Base-by-base conservation (phyloP, 1,139 yeast species). In the Sugiyamaella neomexicana region DNA sequence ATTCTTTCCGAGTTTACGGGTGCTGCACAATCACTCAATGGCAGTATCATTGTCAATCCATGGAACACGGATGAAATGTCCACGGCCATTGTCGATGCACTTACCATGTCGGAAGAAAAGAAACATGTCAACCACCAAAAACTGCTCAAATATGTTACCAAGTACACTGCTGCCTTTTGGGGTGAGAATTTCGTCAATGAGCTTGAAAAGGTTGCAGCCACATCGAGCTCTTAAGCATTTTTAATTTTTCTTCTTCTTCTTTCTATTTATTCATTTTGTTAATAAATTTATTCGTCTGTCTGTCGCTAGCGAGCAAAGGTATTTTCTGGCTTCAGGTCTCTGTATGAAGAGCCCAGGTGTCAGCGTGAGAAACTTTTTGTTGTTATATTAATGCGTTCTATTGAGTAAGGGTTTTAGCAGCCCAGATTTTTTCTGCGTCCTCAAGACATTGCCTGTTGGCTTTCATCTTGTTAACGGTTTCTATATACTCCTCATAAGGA, bases 1-100 rank as follows among this genome's bases (percentile, higher is more conserved):
- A 86, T 93, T 49, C 73, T 93, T 58, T 85, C 95, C 46, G 99
- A 93, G 72, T 93, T 93, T 74, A 95, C 99, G 0, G 99, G 99
- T 47, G 99, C 99, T n/a, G 98, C 99, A 0, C 99, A 93, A 72
- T 86, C 95, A 0, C 76, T 93, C 60, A 93, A 93, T 67, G 99
- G 99, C 25, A 90, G 97, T 1, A 71, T 93, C 20, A 84, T 93
- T 58, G 96, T 93, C 32, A 93, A 93, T 67, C 99, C 99, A 2
- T 93, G 99, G 99, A 93, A 91, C 70, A 91, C 93, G 15, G 99
- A 95, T 64, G 99, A 95, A 64, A 73, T 93, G 66, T 83, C 96
- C 36, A 87, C 82, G 48, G 86, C 98, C 1, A 86, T 93, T 55
- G 79, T 85, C 65, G 97, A 91, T 68, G 86, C 96, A 41, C 78